Evolutionary conservation across 306 rosid species (phyloP), one percentile per base, ranked within the genome.

Genomic region (Mimosa pudica): DNA sequence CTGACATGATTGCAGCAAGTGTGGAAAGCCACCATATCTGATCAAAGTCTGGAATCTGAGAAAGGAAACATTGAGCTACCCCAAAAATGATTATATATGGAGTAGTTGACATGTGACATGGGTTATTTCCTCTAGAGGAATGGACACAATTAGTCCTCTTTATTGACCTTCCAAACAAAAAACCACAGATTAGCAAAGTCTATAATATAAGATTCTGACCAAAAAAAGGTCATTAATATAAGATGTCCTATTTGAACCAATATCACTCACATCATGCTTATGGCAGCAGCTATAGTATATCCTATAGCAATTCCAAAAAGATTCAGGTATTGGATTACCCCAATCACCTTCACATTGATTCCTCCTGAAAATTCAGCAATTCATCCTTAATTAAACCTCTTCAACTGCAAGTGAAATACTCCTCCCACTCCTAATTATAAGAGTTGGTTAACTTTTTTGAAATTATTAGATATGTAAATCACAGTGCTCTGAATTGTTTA

Each of bases 11-110:
- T 57, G 93, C 88, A 77, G 93, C 93, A 46, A 89, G 87, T 0
- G 35, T 51, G 7, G 93, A 89, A 41, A 89, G 93, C 93, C 93
- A 89, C 93, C 93, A 87, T 47, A 89, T 84, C 73, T 84, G 93
- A 81, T 87, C 91, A 71, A 89, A 86, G 71, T 89, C 77, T 10
- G 91, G 93, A 73, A 89, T 89, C 80, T 89, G 93, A 73, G 91
- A 87, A 4, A 89, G 84, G 51, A 87, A 17, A 41, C 88, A 76
- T 62, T 89, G 71, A 0, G 57, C 67, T 32, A 32, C 63, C 0
- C 93, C 93, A 74, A 87, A 89, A 57, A 80, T 36, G 54, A 87
- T 47, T 86, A 86, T 89, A 70, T 73, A 89, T 60, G 54, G 75
- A 69, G 74, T 84, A 86, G 86, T 89, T 70, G 93, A 84, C 86